phyloP scores from a whole-genome alignment of 2,329 filamentous ascomycete genomes.

The Amylocarpus encephaloides region DNA sequence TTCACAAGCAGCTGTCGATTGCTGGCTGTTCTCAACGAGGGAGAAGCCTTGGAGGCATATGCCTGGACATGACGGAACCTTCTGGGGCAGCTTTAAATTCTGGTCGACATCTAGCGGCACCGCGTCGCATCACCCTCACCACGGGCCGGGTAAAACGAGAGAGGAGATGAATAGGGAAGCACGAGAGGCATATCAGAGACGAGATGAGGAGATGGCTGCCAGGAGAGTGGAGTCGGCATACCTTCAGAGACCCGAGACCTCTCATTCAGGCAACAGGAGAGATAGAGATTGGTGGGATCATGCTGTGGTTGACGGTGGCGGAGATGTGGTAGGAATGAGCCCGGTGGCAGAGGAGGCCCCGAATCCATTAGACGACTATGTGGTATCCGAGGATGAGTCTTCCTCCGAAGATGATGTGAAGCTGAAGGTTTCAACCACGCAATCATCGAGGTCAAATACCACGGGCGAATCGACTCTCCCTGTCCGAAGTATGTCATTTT shows the following conservation, averaged over 20 bases:
- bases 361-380: slow-evolving; percentile 16
- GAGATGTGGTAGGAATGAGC: slow-evolving; percentile 15
- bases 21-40: slow-evolving; percentile 58
- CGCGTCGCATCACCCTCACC: slow-evolving; percentile 27
- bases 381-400: neutral
- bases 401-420: neutral
- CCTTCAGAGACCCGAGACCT: slow-evolving; percentile 1
- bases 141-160: slow-evolving; percentile 39
- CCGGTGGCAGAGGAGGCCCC: slow-evolving; percentile 22
- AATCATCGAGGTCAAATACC: neutral
- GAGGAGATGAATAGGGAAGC: slow-evolving; percentile 49
- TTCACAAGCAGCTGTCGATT: slow-evolving; percentile 62
- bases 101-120: slow-evolving; percentile 24
- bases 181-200: slow-evolving; percentile 40
- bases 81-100: slow-evolving; percentile 32
- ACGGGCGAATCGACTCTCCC: neutral
- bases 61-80: slow-evolving; percentile 35
- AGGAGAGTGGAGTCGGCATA: slow-evolving; percentile 22
- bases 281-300: slow-evolving; percentile 34
- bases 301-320: slow-evolving; percentile 10
- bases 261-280: slow-evolving; percentile 12
- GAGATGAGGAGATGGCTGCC: slow-evolving; percentile 41
- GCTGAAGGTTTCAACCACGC: neutral
- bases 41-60: slow-evolving; percentile 67
- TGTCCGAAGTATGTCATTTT: neutral